Evolutionary conservation across 441 rosid species (phyloP).

Genomic region (Arabidopsis lyrata): DNA sequence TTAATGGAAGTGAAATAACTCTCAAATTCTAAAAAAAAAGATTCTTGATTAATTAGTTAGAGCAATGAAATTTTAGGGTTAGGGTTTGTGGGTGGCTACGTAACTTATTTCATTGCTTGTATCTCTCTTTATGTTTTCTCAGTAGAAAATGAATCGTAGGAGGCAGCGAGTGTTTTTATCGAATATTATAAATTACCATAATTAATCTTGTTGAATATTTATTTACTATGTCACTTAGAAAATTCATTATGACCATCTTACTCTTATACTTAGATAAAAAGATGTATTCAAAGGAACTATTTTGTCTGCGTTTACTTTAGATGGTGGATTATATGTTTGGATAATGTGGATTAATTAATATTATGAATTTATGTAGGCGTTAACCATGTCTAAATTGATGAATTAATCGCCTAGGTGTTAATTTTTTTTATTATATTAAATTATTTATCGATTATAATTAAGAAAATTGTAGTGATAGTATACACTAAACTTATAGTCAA

Average conservation of each 20-base stretch:
- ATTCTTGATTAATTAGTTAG: slow-evolving; percentile 35
- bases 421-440: background rate
- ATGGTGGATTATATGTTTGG: slow-evolving; percentile 12
- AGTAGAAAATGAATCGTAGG: slow-evolving; percentile 8
- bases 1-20: slow-evolving; percentile 83
- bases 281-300: background rate
- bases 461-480: background rate
- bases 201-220: slow-evolving; percentile 14
- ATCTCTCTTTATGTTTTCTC: slow-evolving; percentile 18
- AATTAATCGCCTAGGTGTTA: background rate
- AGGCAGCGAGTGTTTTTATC: slow-evolving; percentile 26
- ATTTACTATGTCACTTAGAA: background rate
- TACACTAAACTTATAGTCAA: background rate
- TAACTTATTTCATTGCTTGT: slow-evolving; percentile 36
- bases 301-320: slow-evolving; percentile 14
- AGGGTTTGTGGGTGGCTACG: slow-evolving; percentile 39
- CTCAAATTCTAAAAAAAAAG: slow-evolving; percentile 58
- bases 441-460: background rate
- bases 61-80: slow-evolving; percentile 38
- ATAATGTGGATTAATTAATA: background rate
- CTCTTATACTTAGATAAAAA: background rate
- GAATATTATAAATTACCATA: slow-evolving; percentile 25
- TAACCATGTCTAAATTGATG: background rate
- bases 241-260: slow-evolving; percentile 2
- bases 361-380: background rate